Evolutionary conservation across 1,284 basidiomycete species (phyloP).

Genomic region (Pascua sp.): DNA sequence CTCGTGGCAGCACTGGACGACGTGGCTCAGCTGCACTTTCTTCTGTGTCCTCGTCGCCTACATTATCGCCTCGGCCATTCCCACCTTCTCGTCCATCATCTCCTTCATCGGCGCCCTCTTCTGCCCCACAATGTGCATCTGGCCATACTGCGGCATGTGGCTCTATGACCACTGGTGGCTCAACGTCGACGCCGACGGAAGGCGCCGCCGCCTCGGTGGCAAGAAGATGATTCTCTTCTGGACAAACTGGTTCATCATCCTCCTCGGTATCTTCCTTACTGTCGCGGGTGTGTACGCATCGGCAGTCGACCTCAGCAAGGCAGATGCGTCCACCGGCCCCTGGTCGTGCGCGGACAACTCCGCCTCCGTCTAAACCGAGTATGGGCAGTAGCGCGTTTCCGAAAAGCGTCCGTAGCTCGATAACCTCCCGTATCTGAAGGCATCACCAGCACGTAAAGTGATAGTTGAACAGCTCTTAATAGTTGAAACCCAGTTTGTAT

Average conservation of each 20-base stretch:
- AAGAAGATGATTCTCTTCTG: too few species aligned
- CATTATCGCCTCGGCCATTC: constrained; percentile 23
- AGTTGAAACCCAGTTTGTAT: too few species aligned
- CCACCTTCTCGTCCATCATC: constrained; percentile 27
- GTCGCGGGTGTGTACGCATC: constrained; percentile 32
- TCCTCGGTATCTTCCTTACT: constrained; percentile 28
- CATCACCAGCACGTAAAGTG: too few species aligned
- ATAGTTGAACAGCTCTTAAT: too few species aligned
- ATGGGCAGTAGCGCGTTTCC: background rate
- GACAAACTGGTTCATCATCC: constrained; percentile 6
- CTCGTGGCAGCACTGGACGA: constrained; percentile 32
- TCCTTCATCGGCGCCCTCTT: constrained; percentile 30
- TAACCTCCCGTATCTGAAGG: too few species aligned
- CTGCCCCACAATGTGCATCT: constrained; percentile 12
- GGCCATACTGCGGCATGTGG: constrained; percentile 30
- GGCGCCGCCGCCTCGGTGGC: too few species aligned
- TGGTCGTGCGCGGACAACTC: constrained; percentile 16
- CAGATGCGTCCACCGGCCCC: background rate
- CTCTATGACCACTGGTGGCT: constrained; percentile 22
- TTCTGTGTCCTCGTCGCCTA: constrained; percentile 22
- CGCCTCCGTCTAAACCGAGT: background rate
- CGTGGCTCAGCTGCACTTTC: constrained; percentile 31
- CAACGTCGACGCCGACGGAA: background rate
- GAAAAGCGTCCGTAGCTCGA: too few species aligned
- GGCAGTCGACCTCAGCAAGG: constrained; percentile 15